Percentiles rank a stretch among this genome's conserved stretches.
These are phyloP conservation scores for Fagopyrum esculentum DNA, from an alignment of 148 eudicot species.

Conservation along the genomic window DNA sequence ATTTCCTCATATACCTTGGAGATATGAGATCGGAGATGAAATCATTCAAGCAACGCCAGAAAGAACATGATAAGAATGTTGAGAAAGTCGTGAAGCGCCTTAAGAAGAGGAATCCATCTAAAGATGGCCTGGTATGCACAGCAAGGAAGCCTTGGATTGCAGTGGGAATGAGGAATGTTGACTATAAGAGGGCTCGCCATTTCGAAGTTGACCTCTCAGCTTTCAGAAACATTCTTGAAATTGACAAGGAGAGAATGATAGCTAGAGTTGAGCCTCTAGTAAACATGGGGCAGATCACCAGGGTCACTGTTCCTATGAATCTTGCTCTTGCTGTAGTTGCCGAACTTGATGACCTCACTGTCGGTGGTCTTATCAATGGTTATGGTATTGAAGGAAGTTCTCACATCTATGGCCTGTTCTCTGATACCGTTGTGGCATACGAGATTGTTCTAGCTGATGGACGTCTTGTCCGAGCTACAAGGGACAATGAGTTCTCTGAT, in stretches of 20 bases:
- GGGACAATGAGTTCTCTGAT: slow-evolving; percentile 1
- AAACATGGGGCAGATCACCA: slow-evolving; percentile 5
- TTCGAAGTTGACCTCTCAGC: slow-evolving; percentile 11
- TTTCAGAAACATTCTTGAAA: slow-evolving; percentile 2
- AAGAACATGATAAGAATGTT: slow-evolving; percentile 1
- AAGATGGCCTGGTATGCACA: slow-evolving; percentile 6
- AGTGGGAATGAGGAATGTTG: slow-evolving; percentile 7
- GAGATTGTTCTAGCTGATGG: slow-evolving; percentile 10
- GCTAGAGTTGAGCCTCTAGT: slow-evolving; percentile 5
- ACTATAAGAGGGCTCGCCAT: slow-evolving; percentile 6
- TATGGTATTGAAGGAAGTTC: slow-evolving; percentile 11
- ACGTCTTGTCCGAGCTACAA: not conserved
- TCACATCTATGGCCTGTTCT: slow-evolving; percentile 4
- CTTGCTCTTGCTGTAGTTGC: not conserved
- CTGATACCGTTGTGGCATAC: slow-evolving; percentile 2
- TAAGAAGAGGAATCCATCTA: slow-evolving; percentile 1
- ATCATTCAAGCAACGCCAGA: slow-evolving; percentile 11
- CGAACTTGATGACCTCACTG: slow-evolving; percentile 10
- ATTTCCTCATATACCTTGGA: slow-evolving; percentile 9
- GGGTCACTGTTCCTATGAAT: slow-evolving; percentile 10
- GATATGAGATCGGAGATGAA: slow-evolving; percentile 4
- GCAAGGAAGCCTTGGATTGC: slow-evolving; percentile 12
- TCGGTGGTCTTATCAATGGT: slow-evolving; percentile 9
- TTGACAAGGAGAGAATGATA: not conserved
- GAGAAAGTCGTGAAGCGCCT: slow-evolving; percentile 1